Conservation (phyloP, 1,284 basidiomycete species). For the Coriolopsis trogii region DNA sequence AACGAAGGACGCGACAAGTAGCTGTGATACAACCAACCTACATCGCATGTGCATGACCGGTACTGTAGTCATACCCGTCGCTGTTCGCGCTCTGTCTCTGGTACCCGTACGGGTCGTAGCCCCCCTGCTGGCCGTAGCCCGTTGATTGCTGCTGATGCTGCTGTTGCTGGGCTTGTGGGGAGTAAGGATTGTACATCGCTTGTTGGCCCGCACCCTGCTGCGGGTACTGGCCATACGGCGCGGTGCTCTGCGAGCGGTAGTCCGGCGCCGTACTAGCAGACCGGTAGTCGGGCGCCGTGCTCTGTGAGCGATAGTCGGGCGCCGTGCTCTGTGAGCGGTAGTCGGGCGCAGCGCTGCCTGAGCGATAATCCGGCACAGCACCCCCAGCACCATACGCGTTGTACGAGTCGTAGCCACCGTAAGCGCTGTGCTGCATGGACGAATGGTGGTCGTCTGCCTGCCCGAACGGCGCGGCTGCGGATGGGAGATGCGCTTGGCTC, state of each 20-base stretch:
- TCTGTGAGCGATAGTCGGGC: conserved; percentile 14
- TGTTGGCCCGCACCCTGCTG: too few species aligned
- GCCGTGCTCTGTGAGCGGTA: conserved; percentile 14
- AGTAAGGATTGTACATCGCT: too few species aligned
- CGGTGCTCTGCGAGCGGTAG: conserved; percentile 10
- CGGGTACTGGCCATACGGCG: too few species aligned
- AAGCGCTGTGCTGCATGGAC: conserved; percentile 11
- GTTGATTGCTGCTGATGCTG: too few species aligned
- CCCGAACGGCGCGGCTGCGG: conserved; percentile 56
- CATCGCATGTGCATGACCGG: too few species aligned
- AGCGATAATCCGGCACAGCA: conserved; percentile 20
- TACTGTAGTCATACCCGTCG: too few species aligned
- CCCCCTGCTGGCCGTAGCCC: too few species aligned
- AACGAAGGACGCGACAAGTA: too few species aligned
- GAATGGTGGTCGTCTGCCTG: conserved; percentile 31
- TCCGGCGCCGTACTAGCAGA: conserved; percentile 15
- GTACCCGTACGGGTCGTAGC: too few species aligned
- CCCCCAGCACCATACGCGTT: conserved; percentile 21
- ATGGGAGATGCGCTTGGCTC: conserved; percentile 58
- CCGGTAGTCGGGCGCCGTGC: conserved; percentile 9
- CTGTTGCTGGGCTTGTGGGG: too few species aligned
- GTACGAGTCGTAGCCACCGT: conserved; percentile 20
- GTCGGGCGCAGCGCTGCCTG: conserved; percentile 15
- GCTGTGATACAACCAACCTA: too few species aligned
- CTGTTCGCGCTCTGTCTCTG: too few species aligned